Evolutionary conservation across 2,329 filamentous ascomycete genomes (phyloP).

Genomic region (Scytalidium sp.): DNA sequence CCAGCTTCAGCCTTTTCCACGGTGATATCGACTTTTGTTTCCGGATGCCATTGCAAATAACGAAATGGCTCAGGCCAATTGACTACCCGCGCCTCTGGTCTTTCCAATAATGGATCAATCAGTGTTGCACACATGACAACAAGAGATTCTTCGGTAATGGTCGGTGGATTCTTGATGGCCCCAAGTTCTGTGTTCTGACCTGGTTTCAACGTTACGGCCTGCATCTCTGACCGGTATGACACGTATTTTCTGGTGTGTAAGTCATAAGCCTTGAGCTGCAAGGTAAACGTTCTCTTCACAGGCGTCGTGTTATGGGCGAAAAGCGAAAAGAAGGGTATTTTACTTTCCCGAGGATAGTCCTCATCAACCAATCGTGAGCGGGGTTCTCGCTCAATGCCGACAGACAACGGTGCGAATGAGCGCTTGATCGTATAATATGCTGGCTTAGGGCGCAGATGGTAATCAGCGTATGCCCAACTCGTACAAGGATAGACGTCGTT

Average conservation of each 20-base stretch:
- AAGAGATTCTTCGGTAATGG: not conserved
- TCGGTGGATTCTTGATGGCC: not conserved
- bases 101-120: not conserved
- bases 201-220: not conserved
- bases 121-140: not conserved
- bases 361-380: not conserved
- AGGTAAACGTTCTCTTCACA: no score
- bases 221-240: not conserved
- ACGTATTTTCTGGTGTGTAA: not conserved
- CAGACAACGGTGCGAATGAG: not conserved
- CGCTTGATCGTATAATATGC: not conserved
- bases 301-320: not conserved
- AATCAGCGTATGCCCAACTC: not conserved
- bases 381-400: not conserved
- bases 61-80: not conserved
- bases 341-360: not conserved
- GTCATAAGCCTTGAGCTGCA: not conserved
- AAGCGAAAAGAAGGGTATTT: no score
- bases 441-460: not conserved
- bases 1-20: slow-evolving; percentile 3
- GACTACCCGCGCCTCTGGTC: not conserved
- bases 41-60: slow-evolving; percentile 37
- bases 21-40: slow-evolving; percentile 39
- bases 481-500: slow-evolving; percentile 44
- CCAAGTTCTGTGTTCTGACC: not conserved